Percentiles rank a stretch among this genome's conserved stretches.
Evolutionary conservation across 345 rosid species (phyloP).

Genomic region (Hibiscus trionum): DNA sequence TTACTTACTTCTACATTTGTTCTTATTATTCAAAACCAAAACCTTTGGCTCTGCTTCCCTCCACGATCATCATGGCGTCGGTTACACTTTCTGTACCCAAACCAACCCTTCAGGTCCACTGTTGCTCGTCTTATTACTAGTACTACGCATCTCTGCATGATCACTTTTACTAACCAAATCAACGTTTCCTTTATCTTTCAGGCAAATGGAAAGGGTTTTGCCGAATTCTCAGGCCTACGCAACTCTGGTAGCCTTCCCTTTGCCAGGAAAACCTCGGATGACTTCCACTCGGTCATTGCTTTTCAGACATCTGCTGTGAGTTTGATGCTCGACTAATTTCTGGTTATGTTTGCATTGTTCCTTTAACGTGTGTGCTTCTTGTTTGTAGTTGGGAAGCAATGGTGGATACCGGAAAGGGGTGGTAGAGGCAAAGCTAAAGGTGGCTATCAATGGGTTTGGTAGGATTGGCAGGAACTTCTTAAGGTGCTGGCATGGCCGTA

Average conservation of each 20-base stretch:
- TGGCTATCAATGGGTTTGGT: slow-evolving; percentile 90
- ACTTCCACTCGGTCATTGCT: slow-evolving; percentile 55
- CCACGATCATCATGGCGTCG: slow-evolving; percentile 24
- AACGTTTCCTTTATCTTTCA: slow-evolving; percentile 13
- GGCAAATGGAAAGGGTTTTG: slow-evolving; percentile 50
- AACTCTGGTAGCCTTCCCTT: slow-evolving; percentile 58
- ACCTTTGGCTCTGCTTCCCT: neutral
- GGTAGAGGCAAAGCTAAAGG: slow-evolving; percentile 75
- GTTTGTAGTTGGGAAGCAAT: slow-evolving; percentile 44
- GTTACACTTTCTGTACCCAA: slow-evolving; percentile 83
- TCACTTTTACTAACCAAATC: neutral
- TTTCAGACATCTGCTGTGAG: slow-evolving; percentile 85
- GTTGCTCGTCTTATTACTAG: neutral
- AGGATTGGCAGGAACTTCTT: slow-evolving; percentile 89
- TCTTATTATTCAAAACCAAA: neutral
- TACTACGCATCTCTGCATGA: neutral
- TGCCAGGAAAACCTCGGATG: slow-evolving; percentile 55
- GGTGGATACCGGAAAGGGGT: slow-evolving; percentile 68
- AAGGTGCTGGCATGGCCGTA: slow-evolving; percentile 24
- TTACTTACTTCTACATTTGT: slow-evolving; percentile 5
- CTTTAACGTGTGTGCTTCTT: neutral
- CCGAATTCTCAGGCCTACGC: slow-evolving; percentile 75
- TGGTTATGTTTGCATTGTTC: too few species aligned
- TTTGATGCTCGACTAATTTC: neutral
- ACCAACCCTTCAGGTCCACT: slow-evolving; percentile 69